Conservation (phyloP, 2,329 filamentous ascomycete genomes). For the Fusarium ramigenum region DNA sequence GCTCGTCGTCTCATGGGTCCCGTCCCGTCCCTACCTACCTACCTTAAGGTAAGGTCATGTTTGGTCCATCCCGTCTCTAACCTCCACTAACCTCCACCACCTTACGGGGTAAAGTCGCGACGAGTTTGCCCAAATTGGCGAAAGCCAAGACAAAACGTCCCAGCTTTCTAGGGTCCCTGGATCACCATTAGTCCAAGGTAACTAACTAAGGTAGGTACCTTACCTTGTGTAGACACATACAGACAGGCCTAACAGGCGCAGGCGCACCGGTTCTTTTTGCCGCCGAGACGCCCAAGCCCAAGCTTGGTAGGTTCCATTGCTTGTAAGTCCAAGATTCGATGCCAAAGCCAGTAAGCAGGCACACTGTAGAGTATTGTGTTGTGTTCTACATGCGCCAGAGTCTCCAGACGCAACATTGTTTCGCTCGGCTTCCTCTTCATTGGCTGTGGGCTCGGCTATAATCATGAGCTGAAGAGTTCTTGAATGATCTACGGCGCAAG, state of each 20-base stretch:
- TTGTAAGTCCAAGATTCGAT: background rate
- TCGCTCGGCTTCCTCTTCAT: background rate
- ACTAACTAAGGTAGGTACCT: background rate
- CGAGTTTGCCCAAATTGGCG: slow-evolving; percentile 35
- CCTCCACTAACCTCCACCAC: slow-evolving; percentile 16
- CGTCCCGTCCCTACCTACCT: background rate
- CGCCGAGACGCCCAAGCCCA: slow-evolving; percentile 23
- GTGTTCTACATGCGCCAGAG: background rate
- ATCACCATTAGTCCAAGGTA: background rate
- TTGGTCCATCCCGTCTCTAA: background rate
- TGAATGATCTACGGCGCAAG: slow-evolving; percentile 56
- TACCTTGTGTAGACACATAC: background rate
- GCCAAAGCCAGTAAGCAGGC: background rate
- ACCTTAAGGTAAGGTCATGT: background rate
- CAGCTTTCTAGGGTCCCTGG: slow-evolving; percentile 31
- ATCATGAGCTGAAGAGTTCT: slow-evolving; percentile 25
- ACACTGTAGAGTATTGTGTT: background rate
- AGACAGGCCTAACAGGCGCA: slow-evolving; percentile 33
- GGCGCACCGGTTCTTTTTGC: slow-evolving; percentile 29
- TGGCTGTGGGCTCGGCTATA: background rate
- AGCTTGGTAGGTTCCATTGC: background rate
- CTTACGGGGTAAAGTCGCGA: slow-evolving; percentile 28
- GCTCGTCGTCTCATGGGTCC: background rate
- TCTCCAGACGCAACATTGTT: background rate
- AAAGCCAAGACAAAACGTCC: slow-evolving; percentile 26